These are phyloP conservation scores for Abrus pulchellus DNA, from an alignment of 306 rosid genomes.

Conservation along the genomic window DNA sequence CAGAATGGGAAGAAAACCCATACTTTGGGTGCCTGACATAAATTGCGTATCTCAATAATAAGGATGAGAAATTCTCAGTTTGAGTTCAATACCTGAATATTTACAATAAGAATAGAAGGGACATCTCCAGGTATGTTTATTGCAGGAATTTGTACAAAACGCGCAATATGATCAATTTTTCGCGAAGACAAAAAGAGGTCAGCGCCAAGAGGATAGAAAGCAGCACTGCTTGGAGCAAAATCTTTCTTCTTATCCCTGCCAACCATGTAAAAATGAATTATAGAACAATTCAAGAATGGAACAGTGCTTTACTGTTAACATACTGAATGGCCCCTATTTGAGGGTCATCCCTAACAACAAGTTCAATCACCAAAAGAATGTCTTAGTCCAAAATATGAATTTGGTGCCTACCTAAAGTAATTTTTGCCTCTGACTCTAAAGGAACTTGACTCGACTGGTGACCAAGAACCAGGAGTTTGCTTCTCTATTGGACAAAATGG, in stretches of 20 bases:
- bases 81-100: constrained; percentile 74
- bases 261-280: constrained; percentile 47
- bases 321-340: not conserved
- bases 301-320: not conserved
- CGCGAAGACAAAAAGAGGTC: constrained; percentile 81
- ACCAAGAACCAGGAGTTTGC: constrained; percentile 84
- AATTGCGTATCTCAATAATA: constrained; percentile 21
- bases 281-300: constrained; percentile 27
- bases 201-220: constrained; percentile 85
- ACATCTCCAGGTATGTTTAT: constrained; percentile 67
- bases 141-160: constrained; percentile 90
- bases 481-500: constrained; percentile 75
- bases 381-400: not conserved
- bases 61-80: constrained; percentile 27
- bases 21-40: not conserved
- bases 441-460: constrained; percentile 80
- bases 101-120: constrained; percentile 88
- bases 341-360: constrained; percentile 36
- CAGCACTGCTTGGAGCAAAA: constrained; percentile 74
- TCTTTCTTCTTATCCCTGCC: constrained; percentile 97
- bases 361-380: constrained; percentile 20
- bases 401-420: constrained; percentile 69
- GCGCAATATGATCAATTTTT: constrained; percentile 91
- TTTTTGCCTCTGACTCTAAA: constrained; percentile 91
- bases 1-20: not conserved